Conservation (phyloP, 1,284 basidiomycete species). For the Ganoderma boninense region DNA sequence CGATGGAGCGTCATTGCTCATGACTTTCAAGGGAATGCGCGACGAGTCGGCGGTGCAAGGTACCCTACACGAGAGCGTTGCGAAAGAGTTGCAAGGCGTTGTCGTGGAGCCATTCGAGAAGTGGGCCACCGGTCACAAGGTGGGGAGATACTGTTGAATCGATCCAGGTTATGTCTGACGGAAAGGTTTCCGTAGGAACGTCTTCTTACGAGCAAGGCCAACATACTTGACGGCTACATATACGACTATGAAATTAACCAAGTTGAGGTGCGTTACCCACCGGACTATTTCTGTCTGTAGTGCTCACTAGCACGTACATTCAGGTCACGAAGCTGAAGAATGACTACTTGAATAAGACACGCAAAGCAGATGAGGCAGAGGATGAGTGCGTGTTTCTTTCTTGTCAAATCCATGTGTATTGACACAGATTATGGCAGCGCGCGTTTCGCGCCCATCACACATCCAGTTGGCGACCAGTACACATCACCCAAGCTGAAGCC, state of each 20-base stretch:
- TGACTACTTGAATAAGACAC: conserved; percentile 79
- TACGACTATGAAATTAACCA: conserved; percentile 72
- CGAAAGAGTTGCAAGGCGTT: conserved; percentile 71
- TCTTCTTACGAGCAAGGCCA: conserved; percentile 61
- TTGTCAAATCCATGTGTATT: conserved; percentile 5
- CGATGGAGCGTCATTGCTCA: conserved; percentile 81
- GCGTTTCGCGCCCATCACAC: conserved; percentile 80
- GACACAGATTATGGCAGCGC: conserved; percentile 49
- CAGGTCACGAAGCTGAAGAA: conserved; percentile 75
- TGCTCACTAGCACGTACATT: neutral
- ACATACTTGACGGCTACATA: conserved; percentile 75
- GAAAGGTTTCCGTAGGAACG: conserved; percentile 55
- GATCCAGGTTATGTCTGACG: neutral
- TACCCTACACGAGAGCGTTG: conserved; percentile 67
- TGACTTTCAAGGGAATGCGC: conserved; percentile 82
- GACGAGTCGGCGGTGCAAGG: conserved; percentile 73
- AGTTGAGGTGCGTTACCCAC: conserved; percentile 55
- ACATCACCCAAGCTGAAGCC: conserved; percentile 74
- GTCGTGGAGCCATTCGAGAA: conserved; percentile 79
- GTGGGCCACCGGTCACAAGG: conserved; percentile 78
- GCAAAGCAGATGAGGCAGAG: conserved; percentile 87
- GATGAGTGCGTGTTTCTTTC: conserved; percentile 71
- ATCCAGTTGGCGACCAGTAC: conserved; percentile 69
- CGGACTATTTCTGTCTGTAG: neutral
- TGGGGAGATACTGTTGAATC: conserved; percentile 38